Base-by-base conservation (phyloP, 2,329 filamentous ascomycete species). In the Aspergillus novofumigatus region DNA sequence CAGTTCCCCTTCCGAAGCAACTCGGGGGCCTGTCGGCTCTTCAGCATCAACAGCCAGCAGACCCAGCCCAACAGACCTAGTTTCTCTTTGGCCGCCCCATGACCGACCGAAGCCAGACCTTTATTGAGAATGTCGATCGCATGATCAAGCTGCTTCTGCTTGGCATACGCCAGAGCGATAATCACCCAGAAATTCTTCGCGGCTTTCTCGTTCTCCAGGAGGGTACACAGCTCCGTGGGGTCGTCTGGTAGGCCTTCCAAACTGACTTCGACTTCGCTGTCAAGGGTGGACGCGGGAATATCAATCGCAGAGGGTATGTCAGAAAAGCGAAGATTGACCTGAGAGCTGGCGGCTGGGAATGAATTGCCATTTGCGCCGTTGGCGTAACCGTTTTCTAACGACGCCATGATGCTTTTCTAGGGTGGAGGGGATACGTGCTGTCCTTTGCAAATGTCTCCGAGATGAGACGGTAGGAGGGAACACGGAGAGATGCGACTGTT, bases 161-260 rank as follows among this genome's bases (percentile, higher is more conserved):
- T 99, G 44, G 94, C 93, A 71, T 99, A 99, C 50, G 93, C 93
- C 58, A 97, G 82, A 45, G 95, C 90, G 64, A 97, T 94, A n/a
- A 91, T 93, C 81, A 99, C 93, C 95, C 95, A 99, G 66, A 95
- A 95, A 53, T 88, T 91, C 68, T 93, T 92, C 41, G 91, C 89
- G 17, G 92, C 92, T 69, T 88, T 87, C 75, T 99, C 95, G 69
- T 94, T 96, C 77, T 99, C 93, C 62, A 99, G 86, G 52, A 99
- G 83, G 29, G 91, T 94, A 74, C 94, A 99, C 4, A 99, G 83
- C 78, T 99, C 94, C 49, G 90, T 96, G 21, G 91, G 91, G 71
- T 97, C 94, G 72, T 97, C 94, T 59, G 92, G 85, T 42, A 97
- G 86, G 63, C 93, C 91, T 71, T 92, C 89, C 54, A 97, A 85